Conservation (phyloP, 345 rosid species). For the Arabidopsis arenosa region DNA sequence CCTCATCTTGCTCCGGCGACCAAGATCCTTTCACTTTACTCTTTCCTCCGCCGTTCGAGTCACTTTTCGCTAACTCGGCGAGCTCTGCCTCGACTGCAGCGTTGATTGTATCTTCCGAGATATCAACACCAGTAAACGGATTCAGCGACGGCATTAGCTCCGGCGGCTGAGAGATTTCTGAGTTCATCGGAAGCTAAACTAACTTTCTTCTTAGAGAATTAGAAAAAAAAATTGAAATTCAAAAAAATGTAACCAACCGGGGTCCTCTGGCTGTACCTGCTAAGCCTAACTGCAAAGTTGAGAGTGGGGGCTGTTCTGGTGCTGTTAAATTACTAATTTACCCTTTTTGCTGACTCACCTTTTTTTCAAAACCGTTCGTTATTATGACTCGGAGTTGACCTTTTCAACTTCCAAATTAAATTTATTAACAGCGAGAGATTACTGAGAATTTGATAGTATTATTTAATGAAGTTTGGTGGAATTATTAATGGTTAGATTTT, state of each 20-base stretch:
- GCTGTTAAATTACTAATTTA: not conserved
- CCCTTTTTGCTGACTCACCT: constrained; percentile 24
- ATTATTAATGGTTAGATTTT: not conserved
- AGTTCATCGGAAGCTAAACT: constrained; percentile 25
- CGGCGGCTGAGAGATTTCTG: not conserved
- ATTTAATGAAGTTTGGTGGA: not conserved
- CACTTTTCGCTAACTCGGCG: constrained; percentile 18
- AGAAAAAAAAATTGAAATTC: not conserved
- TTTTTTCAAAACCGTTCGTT: not conserved
- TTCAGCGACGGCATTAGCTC: not conserved
- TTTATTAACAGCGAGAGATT: not conserved
- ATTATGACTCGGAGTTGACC: not conserved
- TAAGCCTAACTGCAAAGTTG: constrained; percentile 17
- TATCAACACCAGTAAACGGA: not conserved
- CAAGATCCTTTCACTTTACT: constrained; percentile 66
- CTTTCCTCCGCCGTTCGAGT: constrained; percentile 37
- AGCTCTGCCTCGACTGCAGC: constrained; percentile 36
- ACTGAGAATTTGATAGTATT: not conserved
- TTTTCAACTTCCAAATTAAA: not conserved
- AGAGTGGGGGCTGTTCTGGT: constrained; percentile 19
- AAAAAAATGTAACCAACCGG: constrained; percentile 1
- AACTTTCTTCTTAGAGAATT: not conserved
- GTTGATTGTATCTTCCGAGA: constrained; percentile 8
- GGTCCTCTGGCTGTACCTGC: constrained; percentile 19
- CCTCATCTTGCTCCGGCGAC: constrained; percentile 74